Conservation (phyloP, 192 early-diverging fungal species). For the Glomus cerebriforme region DNA sequence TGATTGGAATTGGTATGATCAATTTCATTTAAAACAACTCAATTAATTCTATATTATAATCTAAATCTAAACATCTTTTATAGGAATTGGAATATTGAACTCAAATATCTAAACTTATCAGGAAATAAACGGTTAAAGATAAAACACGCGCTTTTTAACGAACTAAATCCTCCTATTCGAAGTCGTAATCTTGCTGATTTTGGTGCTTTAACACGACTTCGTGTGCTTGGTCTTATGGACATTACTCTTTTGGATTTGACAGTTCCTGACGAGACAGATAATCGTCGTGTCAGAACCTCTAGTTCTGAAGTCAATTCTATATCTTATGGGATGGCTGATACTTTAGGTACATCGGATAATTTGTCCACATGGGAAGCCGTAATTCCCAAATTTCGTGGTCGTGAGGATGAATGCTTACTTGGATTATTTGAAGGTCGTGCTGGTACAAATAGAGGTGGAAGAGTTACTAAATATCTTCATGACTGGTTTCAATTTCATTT, state of each 20-base stretch:
- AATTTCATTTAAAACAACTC: background rate
- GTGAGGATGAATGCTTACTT: constrained; percentile 89
- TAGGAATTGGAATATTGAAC: constrained; percentile 86
- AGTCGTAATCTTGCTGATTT: constrained; percentile 73
- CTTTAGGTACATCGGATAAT: constrained; percentile 66
- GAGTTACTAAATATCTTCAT: constrained; percentile 68
- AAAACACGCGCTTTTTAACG: constrained; percentile 61
- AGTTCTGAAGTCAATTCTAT: constrained; percentile 79
- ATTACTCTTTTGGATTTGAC: constrained; percentile 81
- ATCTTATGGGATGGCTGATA: constrained; percentile 87
- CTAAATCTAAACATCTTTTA: background rate
- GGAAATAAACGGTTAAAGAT: constrained; percentile 90
- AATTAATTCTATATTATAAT: too few relatives aligned
- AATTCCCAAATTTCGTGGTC: constrained; percentile 76
- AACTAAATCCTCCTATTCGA: constrained; percentile 37
- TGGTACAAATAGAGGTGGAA: constrained; percentile 50
- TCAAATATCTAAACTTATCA: constrained; percentile 88
- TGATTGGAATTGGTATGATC: constrained; percentile 88
- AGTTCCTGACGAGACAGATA: constrained; percentile 79
- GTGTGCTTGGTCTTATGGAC: constrained; percentile 86
- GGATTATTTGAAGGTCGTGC: constrained; percentile 81
- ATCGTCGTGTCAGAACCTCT: constrained; percentile 83
- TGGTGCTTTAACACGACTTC: constrained; percentile 72
- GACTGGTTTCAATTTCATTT: constrained; percentile 70
- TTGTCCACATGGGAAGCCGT: constrained; percentile 86